Percentiles rank a stretch among this genome's conserved stretches.
Conservation (phyloP, 768 basidiomycete species). For the Boletus speciosus region DNA sequence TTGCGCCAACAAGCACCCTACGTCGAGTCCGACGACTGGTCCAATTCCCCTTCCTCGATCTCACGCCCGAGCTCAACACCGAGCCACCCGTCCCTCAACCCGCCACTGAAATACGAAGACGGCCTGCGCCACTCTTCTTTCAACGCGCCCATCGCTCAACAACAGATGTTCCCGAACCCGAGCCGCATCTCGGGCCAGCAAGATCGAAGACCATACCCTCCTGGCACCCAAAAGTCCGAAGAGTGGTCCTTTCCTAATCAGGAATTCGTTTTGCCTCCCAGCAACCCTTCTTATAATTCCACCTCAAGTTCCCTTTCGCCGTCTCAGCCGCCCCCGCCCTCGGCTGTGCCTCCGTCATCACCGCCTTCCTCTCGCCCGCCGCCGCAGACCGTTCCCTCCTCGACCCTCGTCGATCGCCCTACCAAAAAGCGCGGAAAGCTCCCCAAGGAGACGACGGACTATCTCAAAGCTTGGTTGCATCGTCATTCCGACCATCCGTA, state of each 20-base stretch:
- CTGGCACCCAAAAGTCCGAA: constrained; percentile 54
- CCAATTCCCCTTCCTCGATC: constrained; percentile 51
- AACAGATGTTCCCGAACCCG: constrained; percentile 62
- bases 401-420: constrained; percentile 70
- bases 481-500: constrained; percentile 88
- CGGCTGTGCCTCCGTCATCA: constrained; percentile 39
- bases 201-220: constrained; percentile 52
- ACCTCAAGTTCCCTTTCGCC: constrained; percentile 40
- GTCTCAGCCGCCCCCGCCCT: constrained; percentile 32
- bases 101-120: constrained; percentile 68
- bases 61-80: constrained; percentile 67
- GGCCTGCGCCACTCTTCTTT: constrained; percentile 65
- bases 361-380: constrained; percentile 50
- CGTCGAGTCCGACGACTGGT: constrained; percentile 55
- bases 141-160: constrained; percentile 53
- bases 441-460: constrained; percentile 88
- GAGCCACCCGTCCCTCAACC: constrained; percentile 48
- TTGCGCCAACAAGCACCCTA: constrained; percentile 40
- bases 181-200: constrained; percentile 71
- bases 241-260: constrained; percentile 68
- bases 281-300: constrained; percentile 24
- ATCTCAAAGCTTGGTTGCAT: constrained; percentile 84
- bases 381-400: constrained; percentile 42
- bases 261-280: constrained; percentile 49
- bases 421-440: constrained; percentile 83